These are phyloP conservation scores for Candida ipomoeae DNA, from an alignment of 805 yeast genomes.

Conservation along the genomic window DNA sequence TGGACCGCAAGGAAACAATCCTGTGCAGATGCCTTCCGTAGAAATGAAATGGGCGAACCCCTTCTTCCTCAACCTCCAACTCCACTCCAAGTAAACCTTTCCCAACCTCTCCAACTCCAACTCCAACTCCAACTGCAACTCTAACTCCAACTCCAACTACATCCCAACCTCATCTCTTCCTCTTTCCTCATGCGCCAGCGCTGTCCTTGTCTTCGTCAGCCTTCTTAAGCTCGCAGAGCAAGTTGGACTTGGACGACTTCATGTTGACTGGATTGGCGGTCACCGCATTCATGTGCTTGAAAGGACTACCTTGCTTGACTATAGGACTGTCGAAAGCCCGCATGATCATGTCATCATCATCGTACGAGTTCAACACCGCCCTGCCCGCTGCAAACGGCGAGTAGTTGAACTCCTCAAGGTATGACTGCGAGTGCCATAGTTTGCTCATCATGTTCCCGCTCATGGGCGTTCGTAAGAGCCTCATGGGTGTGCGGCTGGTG, in stretches of 20 bases:
- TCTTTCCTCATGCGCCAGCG: constrained; percentile 2
- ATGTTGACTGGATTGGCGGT: constrained; percentile 15
- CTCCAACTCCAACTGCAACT: no score
- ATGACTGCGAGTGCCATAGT: constrained; percentile 64
- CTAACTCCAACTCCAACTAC: no score
- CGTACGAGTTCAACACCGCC: constrained; percentile 33
- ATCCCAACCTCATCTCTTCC: not conserved
- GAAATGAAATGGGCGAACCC: not conserved
- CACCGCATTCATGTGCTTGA: constrained; percentile 17
- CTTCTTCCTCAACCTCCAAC: not conserved
- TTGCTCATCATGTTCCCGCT: constrained; percentile 45
- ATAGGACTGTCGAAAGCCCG: constrained; percentile 35
- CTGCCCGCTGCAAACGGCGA: constrained; percentile 29
- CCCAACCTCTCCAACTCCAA: no score
- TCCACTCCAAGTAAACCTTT: no score
- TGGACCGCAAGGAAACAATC: constrained; percentile 1
- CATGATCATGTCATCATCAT: constrained; percentile 44
- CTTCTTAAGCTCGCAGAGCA: constrained; percentile 13
- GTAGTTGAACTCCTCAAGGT: constrained; percentile 62
- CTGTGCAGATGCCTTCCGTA: not conserved
- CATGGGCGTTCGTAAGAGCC: constrained; percentile 37
- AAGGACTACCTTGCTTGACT: constrained; percentile 15
- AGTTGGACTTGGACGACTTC: constrained; percentile 3
- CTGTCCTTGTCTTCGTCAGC: constrained; percentile 6
- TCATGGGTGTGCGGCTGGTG: constrained; percentile 32